Conservation (phyloP, 2,329 filamentous ascomycete genomes). For the Chaetomium globosum region DNA sequence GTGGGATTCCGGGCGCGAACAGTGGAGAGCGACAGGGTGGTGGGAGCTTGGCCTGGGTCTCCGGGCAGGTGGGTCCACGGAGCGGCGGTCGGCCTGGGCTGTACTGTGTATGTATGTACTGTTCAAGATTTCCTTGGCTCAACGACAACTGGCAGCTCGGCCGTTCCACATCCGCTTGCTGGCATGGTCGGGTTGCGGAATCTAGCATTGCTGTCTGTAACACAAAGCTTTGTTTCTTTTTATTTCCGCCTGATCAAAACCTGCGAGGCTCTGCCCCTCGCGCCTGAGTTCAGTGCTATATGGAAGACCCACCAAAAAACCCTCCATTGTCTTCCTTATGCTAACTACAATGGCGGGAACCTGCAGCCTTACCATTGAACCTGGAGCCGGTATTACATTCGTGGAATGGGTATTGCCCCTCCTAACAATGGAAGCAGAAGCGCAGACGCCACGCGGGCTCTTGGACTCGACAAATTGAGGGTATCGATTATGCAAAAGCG, state of each 20-base stretch:
- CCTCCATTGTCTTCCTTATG: too few relatives aligned
- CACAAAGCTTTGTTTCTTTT: not conserved
- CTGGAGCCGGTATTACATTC: not conserved
- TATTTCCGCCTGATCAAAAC: not conserved
- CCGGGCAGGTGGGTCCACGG: constrained; percentile 14
- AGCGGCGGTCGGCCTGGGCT: not conserved
- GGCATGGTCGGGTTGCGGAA: not conserved
- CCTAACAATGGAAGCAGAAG: not conserved
- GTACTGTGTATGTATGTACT: not conserved
- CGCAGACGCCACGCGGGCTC: not conserved
- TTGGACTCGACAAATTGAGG: not conserved
- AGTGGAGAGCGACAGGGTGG: constrained; percentile 32
- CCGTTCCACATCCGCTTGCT: not conserved
- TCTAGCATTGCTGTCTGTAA: not conserved
- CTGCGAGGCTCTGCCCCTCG: not conserved
- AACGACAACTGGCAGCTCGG: constrained; percentile 16
- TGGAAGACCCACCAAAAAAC: not conserved
- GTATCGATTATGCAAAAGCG: not conserved
- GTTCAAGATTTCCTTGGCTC: constrained; percentile 9
- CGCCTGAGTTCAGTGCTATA: not conserved
- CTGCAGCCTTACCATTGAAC: too few relatives aligned
- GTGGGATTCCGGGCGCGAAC: constrained; percentile 37
- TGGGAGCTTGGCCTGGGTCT: constrained; percentile 8
- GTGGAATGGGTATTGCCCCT: not conserved
- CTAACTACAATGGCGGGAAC: too few relatives aligned